Conservation (phyloP, 257 asterid species). For the Petunia secreta region DNA sequence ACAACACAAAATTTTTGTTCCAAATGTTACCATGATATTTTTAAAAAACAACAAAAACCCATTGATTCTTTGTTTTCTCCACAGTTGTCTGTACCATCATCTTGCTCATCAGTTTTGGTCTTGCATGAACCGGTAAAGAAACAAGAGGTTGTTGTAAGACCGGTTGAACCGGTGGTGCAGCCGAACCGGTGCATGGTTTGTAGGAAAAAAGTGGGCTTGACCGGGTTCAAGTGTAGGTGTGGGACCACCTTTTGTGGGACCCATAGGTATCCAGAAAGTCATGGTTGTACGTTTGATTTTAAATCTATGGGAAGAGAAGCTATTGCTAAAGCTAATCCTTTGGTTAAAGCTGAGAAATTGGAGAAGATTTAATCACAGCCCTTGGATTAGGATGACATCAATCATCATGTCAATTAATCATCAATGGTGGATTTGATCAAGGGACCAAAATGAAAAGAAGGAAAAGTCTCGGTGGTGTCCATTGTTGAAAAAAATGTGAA, state of each 20-base stretch:
- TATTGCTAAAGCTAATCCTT: conserved; percentile 84
- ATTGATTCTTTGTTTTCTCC: conserved; percentile 34
- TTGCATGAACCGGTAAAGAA: neutral
- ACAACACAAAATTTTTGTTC: conserved; percentile 80
- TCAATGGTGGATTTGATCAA: neutral
- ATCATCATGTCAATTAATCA: neutral
- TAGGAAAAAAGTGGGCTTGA: conserved; percentile 80
- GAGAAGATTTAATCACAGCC: conserved; percentile 62
- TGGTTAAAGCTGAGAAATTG: conserved; percentile 65
- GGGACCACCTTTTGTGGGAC: conserved; percentile 83
- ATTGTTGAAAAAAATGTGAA: conserved; percentile 11
- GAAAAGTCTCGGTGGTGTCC: conserved; percentile 15
- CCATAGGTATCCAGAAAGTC: conserved; percentile 92
- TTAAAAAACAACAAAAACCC: conserved; percentile 30
- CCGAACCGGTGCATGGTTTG: conserved; percentile 65
- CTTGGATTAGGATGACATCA: conserved; percentile 28
- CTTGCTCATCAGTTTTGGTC: conserved; percentile 27
- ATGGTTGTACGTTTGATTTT: conserved; percentile 73
- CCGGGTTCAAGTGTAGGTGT: conserved; percentile 84
- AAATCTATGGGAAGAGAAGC: conserved; percentile 82
- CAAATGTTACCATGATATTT: conserved; percentile 65
- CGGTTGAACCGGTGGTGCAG: conserved; percentile 36
- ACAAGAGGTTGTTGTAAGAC: conserved; percentile 21
- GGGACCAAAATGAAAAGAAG: neutral
- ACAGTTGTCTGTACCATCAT: conserved; percentile 12